Evolutionary conservation across 2,329 filamentous ascomycete species (phyloP), one percentile per base, ranked within the genome.

Genomic region (Cryphonectria nitschkei): DNA sequence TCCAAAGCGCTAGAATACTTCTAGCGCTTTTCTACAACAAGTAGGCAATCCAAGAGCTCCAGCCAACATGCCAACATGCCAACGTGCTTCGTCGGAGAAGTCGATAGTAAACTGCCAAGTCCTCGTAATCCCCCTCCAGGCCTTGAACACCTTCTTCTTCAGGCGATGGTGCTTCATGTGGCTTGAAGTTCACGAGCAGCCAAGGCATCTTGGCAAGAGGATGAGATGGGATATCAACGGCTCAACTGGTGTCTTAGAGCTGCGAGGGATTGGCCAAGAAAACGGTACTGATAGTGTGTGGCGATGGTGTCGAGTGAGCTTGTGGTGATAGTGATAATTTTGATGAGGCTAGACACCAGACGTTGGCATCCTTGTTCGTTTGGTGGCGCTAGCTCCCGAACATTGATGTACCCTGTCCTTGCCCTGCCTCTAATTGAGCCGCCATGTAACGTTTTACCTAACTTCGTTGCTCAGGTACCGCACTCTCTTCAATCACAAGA

Each of bases 131-230:
- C 19, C 34, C 60, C 22, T 22, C 22, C 61, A 63, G 2, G 1
- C 4, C n/a, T 19, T 19, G 39, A 29, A 63, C 61, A 43, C 61
- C 61, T 64, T 64, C 61, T 64, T n/a, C 39, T 64, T 64, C 61
- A 46, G 37, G 61, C 22, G 26, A 63, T n/a, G 61, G 26, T 11
- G 37, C 11, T 29, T 61, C 56, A 34, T 14, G 16, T 13, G 19
- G 58, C 22, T 11, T 8, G 7, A 4, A 7, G 7, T n/a, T 39
- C 58, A 39, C 3, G 19, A 14, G 22, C 8, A n/a, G 32, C 11
- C 8, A 22, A n/a, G 32, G 58, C 7, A 22, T 61, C 58, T 61
- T 61, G 58, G 58, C 58, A 61, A 9, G 46, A 50, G 2, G 34
- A 19, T 61, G 58, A 22, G 9, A 39, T 3, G 19, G 26, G 8